Evolutionary conservation across 306 rosid genomes (phyloP).

Genomic region (Fragaria iinumae): DNA sequence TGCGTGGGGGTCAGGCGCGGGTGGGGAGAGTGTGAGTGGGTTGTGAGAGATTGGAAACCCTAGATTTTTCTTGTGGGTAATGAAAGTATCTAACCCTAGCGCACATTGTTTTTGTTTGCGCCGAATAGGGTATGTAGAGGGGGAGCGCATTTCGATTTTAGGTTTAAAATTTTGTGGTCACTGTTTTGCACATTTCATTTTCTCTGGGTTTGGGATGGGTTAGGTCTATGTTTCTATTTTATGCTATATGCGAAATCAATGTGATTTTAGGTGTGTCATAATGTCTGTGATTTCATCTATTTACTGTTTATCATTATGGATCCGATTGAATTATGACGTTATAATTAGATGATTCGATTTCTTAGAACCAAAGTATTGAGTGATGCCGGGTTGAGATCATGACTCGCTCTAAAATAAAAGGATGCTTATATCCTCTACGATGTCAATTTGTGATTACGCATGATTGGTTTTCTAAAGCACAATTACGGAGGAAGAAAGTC

Average conservation of each 20-base stretch:
- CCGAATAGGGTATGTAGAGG: neutral
- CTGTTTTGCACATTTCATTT: neutral
- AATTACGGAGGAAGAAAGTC: neutral
- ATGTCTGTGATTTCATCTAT: neutral
- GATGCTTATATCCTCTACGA: no score
- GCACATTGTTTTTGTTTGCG: neutral
- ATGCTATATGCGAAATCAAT: neutral
- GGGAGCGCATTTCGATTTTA: neutral
- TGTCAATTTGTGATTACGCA: neutral
- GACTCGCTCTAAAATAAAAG: no score
- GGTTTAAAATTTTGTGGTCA: neutral
- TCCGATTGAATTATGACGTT: neutral
- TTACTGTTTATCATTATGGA: neutral
- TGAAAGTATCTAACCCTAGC: constrained; percentile 59
- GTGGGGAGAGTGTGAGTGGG: constrained; percentile 25
- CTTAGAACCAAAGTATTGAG: neutral
- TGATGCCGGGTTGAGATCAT: neutral
- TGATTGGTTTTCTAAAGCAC: neutral
- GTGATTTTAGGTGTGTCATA: neutral
- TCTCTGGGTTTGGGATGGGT: neutral
- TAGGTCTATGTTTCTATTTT: neutral
- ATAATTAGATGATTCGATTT: no score
- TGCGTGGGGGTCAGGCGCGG: constrained; percentile 29
- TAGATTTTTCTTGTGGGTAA: constrained; percentile 43
- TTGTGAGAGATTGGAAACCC: constrained; percentile 51